phyloP scores from a whole-genome alignment of 2,329 filamentous ascomycete species.

The Arthrobotrys entomopaga region DNA sequence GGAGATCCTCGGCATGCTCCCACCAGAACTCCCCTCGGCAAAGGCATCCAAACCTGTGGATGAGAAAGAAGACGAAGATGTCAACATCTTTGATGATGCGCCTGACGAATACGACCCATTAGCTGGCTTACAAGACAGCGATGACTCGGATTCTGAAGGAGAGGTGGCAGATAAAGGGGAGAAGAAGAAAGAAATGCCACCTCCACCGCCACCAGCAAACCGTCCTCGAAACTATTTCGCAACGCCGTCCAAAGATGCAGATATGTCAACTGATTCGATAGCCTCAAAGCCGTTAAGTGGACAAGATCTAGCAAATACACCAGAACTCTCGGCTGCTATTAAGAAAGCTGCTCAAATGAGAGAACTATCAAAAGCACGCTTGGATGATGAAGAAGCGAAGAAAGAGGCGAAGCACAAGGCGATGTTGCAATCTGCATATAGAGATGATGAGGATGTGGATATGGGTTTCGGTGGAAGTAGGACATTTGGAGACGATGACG shows the following conservation, averaged over 20 bases:
- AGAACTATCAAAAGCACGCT: conserved; percentile 55
- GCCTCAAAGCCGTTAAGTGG: conserved; percentile 65
- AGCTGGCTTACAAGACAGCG: conserved; percentile 66
- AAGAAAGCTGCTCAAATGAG: conserved; percentile 75
- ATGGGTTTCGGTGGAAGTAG: conserved; percentile 91
- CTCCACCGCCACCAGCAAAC: conserved; percentile 32
- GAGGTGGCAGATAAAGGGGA: conserved; percentile 61
- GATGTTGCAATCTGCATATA: conserved; percentile 77
- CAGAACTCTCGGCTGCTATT: conserved; percentile 82
- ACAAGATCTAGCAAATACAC: conserved; percentile 66
- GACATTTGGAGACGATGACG: conserved; percentile 80
- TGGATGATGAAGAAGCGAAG: conserved; percentile 66
- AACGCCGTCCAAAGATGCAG: conserved; percentile 64
- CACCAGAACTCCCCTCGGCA: conserved; percentile 55
- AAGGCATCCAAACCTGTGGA: conserved; percentile 60
- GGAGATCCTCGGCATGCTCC: conserved; percentile 57
- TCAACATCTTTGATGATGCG: conserved; percentile 74
- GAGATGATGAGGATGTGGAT: conserved; percentile 91
- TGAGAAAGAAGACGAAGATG: conserved; percentile 66
- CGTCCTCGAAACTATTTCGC: conserved; percentile 68
- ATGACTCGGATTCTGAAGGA: conserved; percentile 62
- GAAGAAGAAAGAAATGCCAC: conserved; percentile 60
- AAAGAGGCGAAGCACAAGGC: conserved; percentile 76
- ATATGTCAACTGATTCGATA: conserved; percentile 59
- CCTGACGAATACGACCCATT: conserved; percentile 76